Conservation (phyloP, 2,329 filamentous ascomycete species). For the Phaeosphaeria sp. region DNA sequence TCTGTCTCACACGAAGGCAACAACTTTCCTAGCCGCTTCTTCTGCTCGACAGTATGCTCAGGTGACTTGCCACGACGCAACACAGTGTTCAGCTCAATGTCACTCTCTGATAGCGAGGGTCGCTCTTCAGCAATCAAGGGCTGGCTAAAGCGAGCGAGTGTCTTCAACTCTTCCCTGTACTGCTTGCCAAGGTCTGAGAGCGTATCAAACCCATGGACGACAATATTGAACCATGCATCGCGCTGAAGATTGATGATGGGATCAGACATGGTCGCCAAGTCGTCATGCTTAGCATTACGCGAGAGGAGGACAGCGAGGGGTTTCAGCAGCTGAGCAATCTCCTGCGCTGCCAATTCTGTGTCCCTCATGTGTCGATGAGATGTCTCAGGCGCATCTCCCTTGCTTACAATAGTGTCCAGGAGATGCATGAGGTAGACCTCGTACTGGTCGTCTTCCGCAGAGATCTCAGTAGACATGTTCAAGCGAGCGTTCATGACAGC, state of each 20-base stretch:
- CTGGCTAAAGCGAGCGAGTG: slow-evolving; percentile 85
- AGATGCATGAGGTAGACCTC: slow-evolving; percentile 84
- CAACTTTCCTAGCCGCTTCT: slow-evolving; percentile 75
- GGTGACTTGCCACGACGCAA: slow-evolving; percentile 83
- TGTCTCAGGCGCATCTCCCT: slow-evolving; percentile 81
- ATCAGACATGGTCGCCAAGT: slow-evolving; percentile 61
- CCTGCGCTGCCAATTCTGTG: slow-evolving; percentile 79
- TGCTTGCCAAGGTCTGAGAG: slow-evolving; percentile 75
- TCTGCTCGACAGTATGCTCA: slow-evolving; percentile 79
- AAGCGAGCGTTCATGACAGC: slow-evolving; percentile 83
- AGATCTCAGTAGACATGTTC: slow-evolving; percentile 74
- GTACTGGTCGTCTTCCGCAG: slow-evolving; percentile 74
- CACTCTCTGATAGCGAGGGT: slow-evolving; percentile 89
- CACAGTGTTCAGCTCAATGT: slow-evolving; percentile 95
- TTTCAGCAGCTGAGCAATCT: slow-evolving; percentile 86
- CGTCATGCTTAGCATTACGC: slow-evolving; percentile 56
- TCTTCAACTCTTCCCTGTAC: slow-evolving; percentile 76
- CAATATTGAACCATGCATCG: slow-evolving; percentile 98
- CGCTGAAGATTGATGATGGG: slow-evolving; percentile 72
- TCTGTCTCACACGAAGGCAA: slow-evolving; percentile 79
- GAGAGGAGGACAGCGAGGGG: slow-evolving; percentile 88
- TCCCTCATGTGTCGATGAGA: slow-evolving; percentile 76
- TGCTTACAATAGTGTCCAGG: slow-evolving; percentile 85
- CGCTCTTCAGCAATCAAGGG: slow-evolving; percentile 88
- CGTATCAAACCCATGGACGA: slow-evolving; percentile 86